Base-by-base conservation (phyloP, 2,329 filamentous ascomycete species). In the Sporothrix brunneoviolacea region DNA sequence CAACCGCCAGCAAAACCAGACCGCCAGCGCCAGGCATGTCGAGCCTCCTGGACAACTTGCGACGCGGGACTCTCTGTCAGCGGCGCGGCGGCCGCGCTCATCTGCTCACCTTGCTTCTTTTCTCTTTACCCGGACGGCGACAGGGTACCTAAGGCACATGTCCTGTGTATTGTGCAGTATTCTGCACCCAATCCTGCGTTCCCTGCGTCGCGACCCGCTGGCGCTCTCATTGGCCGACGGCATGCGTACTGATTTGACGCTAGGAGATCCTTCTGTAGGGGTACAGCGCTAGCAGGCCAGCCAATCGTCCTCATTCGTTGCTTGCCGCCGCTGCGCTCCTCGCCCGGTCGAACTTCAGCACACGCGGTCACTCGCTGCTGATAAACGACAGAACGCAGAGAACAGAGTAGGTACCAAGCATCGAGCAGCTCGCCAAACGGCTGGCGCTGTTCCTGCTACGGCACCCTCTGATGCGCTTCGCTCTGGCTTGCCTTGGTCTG, bases 281-380 rank as follows among this genome's bases (percentile, higher is more conserved):
- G 16, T 37, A 21, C 47, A 32, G 37, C 45, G 49, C 49, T 41
- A 51, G 28, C 42, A 28, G 15, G 46, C 45, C 42, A 32, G 43
- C 51, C 47, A 53, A 49, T 48, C 18, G 37, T 32, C 24, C 37
- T 47, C 38, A 50, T 53, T 53, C 38, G 51, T 44, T 50, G 51
- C 46, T 53, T 53, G 47, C 51, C 51, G 51, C 51, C 51, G 38
- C 16, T 16, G 35, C 8, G 19, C 27, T 10, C 27, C 4, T 21
- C 36, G 18, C 18, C 13, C n/a, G 22, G 30, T 18, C 21, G 16
- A 38, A 2, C n/a, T 39, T 39, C 16, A 39, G 44, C 44, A 39
- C 44, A 37, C 13, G 16, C 39, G 30, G 28, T 46, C 33, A 28
- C 42, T 46, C 33, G 24, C n/a, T 21, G 15, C n/a, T n/a, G n/a